Conservation (phyloP, 345 rosid species). For the Litchi chinensis region DNA sequence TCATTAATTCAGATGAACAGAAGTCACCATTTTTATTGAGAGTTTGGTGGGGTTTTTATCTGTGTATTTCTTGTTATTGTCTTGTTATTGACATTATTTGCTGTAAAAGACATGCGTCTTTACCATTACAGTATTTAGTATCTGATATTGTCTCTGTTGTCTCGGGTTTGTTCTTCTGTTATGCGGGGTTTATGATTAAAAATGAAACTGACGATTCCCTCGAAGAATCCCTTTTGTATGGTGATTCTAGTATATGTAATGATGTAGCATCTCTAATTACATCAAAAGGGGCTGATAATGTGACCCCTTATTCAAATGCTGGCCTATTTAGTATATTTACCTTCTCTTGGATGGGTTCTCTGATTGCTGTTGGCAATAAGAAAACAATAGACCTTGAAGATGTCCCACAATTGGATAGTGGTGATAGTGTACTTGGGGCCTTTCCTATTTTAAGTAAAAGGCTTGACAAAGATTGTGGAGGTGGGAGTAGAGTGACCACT, state of each 20-base stretch:
- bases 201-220: conserved; percentile 30
- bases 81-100: conserved; percentile 53
- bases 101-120: conserved; percentile 26
- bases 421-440: conserved; percentile 46
- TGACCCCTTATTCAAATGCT: conserved; percentile 49
- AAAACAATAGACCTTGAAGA: conserved; percentile 57
- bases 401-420: conserved; percentile 59
- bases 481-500: conserved; percentile 39
- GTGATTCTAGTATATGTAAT: conserved; percentile 12
- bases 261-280: conserved; percentile 20
- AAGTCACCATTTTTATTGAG: conserved; percentile 56
- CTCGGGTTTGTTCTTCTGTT: conserved; percentile 45
- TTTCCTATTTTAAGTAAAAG: conserved; percentile 41
- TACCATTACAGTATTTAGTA: conserved; percentile 32
- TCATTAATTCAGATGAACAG: conserved; percentile 28
- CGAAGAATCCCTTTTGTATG: conserved; percentile 50
- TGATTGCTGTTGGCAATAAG: conserved; percentile 56
- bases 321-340: conserved; percentile 44
- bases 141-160: conserved; percentile 57
- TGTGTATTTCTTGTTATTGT: conserved; percentile 57
- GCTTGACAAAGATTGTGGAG: conserved; percentile 39
- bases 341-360: conserved; percentile 64
- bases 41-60: conserved; percentile 69
- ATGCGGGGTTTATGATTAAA: conserved; percentile 42
- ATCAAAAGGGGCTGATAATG: conserved; percentile 37